Evolutionary conservation across 208 protist species (phyloP).

Genomic region (Leishmania turanica): DNA sequence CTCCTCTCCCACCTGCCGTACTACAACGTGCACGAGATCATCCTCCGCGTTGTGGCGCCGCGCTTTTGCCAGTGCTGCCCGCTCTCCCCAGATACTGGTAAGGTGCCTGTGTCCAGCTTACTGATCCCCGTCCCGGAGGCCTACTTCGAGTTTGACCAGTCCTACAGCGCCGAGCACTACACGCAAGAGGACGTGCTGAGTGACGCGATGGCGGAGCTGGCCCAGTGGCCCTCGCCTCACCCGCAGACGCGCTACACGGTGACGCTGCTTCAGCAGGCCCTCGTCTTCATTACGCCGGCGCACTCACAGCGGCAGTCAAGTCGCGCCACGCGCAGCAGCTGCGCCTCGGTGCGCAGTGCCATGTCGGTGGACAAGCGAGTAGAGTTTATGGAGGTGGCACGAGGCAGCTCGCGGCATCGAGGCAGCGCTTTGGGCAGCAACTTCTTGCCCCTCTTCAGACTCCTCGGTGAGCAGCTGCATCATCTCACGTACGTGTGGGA

Average conservation of each 20-base stretch:
- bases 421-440: conserved; percentile 41
- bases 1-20: conserved; percentile 81
- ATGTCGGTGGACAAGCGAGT: conserved; percentile 29
- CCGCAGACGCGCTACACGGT: conserved; percentile 75
- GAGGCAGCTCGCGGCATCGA: conserved; percentile 22
- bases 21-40: conserved; percentile 75
- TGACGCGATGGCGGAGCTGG: conserved; percentile 65
- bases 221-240: conserved; percentile 79
- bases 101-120: conserved; percentile 61
- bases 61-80: conserved; percentile 83
- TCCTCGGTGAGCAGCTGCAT: conserved; percentile 70
- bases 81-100: conserved; percentile 77
- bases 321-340: conserved; percentile 30
- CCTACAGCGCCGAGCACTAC: conserved; percentile 66
- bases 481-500: conserved; percentile 87
- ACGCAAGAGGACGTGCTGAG: conserved; percentile 72
- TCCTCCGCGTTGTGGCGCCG: conserved; percentile 80
- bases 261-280: conserved; percentile 64
- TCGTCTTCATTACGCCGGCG: conserved; percentile 79
- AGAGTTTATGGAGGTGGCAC: conserved; percentile 20
- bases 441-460: conserved; percentile 65
- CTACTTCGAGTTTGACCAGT: conserved; percentile 69
- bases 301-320: conserved; percentile 33
- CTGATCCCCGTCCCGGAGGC: conserved; percentile 59
- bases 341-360: conserved; percentile 9